Percentiles rank a stretch among this genome's conserved stretches.
phyloP scores from a whole-genome alignment of 2,329 filamentous ascomycete species.

The Aspergillus tubingensis region DNA sequence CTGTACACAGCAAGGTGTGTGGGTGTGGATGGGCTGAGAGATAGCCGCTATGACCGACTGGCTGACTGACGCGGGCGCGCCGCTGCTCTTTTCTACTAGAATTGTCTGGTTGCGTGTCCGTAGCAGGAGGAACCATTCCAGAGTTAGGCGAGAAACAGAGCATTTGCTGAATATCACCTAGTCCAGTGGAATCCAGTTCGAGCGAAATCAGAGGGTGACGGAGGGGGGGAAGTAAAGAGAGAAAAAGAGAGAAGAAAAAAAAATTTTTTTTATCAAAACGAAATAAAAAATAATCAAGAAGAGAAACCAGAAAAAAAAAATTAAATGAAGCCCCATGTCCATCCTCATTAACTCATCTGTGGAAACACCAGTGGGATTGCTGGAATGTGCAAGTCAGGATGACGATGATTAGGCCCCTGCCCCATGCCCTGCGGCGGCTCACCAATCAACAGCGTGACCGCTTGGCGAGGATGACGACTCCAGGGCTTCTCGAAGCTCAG shows the following conservation, averaged over 20 bases:
- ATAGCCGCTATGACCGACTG: not conserved
- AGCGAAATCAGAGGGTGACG: not conserved
- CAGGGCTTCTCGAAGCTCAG: conserved; percentile 25
- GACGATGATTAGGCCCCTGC: conserved; percentile 12
- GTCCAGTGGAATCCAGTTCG: not conserved
- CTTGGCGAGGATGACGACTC: conserved; percentile 22
- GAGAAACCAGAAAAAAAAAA: not conserved
- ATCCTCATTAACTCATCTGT: conserved; percentile 18
- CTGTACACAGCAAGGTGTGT: not conserved
- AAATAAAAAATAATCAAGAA: not conserved
- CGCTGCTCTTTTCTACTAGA: not conserved
- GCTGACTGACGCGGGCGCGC: not conserved
- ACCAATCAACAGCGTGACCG: not conserved
- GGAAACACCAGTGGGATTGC: conserved; percentile 11
- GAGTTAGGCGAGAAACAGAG: not conserved
- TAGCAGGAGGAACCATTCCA: not conserved
- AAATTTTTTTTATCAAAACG: too few species aligned
- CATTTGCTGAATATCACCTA: conserved; percentile 13
- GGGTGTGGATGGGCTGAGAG: not conserved
- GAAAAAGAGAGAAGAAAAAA: not conserved
- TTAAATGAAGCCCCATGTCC: conserved; percentile 8
- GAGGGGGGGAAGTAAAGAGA: too few species aligned
- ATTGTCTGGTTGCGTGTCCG: not conserved
- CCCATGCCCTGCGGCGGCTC: conserved; percentile 6
- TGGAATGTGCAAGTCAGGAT: conserved; percentile 5